Conservation (phyloP, 2,329 filamentous ascomycete species). For the Xylariaceae sp. region DNA sequence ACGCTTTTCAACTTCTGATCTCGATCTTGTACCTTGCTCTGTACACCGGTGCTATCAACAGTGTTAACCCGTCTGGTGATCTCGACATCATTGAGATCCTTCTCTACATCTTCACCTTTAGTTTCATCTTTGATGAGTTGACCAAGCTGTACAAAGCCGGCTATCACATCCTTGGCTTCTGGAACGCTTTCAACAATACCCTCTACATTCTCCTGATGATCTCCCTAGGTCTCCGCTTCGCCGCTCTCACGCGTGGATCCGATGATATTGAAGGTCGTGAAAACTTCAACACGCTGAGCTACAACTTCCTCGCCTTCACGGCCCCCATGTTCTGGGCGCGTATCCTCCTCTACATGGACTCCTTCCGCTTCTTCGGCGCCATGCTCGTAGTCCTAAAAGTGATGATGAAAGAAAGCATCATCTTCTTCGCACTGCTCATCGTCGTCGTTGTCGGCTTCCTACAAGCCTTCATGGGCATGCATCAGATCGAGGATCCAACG, state of each 20-base stretch:
- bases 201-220: slow-evolving; percentile 75
- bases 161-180: slow-evolving; percentile 85
- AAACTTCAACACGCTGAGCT: slow-evolving; percentile 73
- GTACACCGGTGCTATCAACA: slow-evolving; percentile 90
- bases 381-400: slow-evolving; percentile 97
- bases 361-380: slow-evolving; percentile 90
- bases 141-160: slow-evolving; percentile 94
- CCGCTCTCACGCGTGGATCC: slow-evolving; percentile 62
- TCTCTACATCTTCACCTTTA: slow-evolving; percentile 85
- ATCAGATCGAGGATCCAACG: slow-evolving; percentile 69
- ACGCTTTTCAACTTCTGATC: slow-evolving; percentile 78
- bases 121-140: slow-evolving; percentile 82
- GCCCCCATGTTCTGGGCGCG: slow-evolving; percentile 97
- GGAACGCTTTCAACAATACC: slow-evolving; percentile 89
- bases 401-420: slow-evolving; percentile 90
- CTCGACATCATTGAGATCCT: slow-evolving; percentile 78
- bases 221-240: slow-evolving; percentile 72
- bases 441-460: slow-evolving; percentile 84
- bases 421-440: slow-evolving; percentile 87
- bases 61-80: slow-evolving; percentile 78
- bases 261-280: slow-evolving; percentile 47
- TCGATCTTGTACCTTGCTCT: slow-evolving; percentile 77
- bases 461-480: slow-evolving; percentile 89
- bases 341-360: slow-evolving; percentile 86
- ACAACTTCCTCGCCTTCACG: slow-evolving; percentile 89